phyloP scores from a whole-genome alignment of 179 eudicot species.

The Amaranthus tricolor region DNA sequence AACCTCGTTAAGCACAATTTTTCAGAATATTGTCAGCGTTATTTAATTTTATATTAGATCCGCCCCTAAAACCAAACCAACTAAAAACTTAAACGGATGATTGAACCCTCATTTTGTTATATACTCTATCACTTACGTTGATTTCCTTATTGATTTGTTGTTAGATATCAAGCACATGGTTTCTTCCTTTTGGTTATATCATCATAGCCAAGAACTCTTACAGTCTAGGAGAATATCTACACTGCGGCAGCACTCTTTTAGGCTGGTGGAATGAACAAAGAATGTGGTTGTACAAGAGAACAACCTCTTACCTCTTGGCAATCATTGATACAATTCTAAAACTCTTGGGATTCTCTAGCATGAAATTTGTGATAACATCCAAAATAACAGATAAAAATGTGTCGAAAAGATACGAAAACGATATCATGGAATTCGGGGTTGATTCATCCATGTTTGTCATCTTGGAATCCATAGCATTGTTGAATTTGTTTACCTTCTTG shows the following conservation, averaged over 20 bases:
- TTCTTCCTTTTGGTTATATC: constrained; percentile 56
- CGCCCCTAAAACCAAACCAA: too few relatives aligned
- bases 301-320: constrained; percentile 60
- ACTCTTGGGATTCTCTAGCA: constrained; percentile 36
- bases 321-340: constrained; percentile 39
- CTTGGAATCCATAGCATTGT: constrained; percentile 46
- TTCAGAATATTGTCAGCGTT: too few relatives aligned
- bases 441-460: constrained; percentile 54
- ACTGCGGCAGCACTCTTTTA: constrained; percentile 44
- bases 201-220: constrained; percentile 29
- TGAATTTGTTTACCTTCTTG: constrained; percentile 46
- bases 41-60: too few relatives aligned
- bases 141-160: neutral
- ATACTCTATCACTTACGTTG: neutral
- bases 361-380: constrained; percentile 51
- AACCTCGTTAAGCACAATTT: too few relatives aligned
- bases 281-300: constrained; percentile 82
- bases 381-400: constrained; percentile 50
- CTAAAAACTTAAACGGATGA: too few relatives aligned
- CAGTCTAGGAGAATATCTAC: constrained; percentile 54
- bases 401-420: constrained; percentile 46
- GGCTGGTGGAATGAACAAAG: constrained; percentile 90
- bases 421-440: constrained; percentile 68
- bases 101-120: neutral
- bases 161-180: constrained; percentile 67